Conservation (phyloP, 2,329 filamentous ascomycete genomes). For the Calonectria crousiana region DNA sequence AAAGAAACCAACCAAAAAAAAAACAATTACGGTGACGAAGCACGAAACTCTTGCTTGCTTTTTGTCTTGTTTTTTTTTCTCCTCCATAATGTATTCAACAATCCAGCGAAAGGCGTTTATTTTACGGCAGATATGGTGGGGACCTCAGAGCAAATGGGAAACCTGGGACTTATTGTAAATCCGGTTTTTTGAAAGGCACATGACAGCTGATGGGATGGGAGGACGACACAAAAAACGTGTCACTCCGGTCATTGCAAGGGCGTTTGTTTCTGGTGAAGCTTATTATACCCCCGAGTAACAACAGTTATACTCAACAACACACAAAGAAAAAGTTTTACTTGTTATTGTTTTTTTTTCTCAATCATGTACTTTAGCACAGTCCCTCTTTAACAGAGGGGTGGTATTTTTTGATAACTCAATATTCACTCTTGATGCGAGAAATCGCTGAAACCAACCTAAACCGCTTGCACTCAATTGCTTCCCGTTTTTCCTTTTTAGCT, state of each 20-base stretch:
- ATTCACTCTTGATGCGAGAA: not conserved
- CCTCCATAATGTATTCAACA: not conserved
- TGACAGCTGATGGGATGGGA: constrained; percentile 6
- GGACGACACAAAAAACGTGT: constrained; percentile 39
- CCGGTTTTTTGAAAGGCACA: constrained; percentile 28
- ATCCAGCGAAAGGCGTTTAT: constrained; percentile 45
- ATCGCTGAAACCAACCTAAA: not conserved
- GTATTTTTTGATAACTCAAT: not conserved
- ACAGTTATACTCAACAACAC: constrained; percentile 25
- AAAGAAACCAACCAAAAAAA: not conserved
- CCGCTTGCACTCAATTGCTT: not conserved
- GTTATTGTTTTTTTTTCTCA: constrained; percentile 9
- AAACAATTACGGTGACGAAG: constrained; percentile 9
- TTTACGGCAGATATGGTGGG: constrained; percentile 31
- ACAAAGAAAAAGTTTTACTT: constrained; percentile 19
- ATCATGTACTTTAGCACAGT: not conserved
- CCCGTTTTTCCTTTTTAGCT: not conserved
- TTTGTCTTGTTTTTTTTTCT: not conserved
- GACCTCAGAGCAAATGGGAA: constrained; percentile 50
- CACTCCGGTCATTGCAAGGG: constrained; percentile 34
- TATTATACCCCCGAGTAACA: constrained; percentile 54
- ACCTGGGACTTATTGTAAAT: constrained; percentile 25
- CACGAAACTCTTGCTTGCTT: not conserved
- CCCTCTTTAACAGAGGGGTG: not conserved
- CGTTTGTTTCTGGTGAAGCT: constrained; percentile 62